Conservation (phyloP, 2,329 filamentous ascomycete species). For the Neonectria coccinea region DNA sequence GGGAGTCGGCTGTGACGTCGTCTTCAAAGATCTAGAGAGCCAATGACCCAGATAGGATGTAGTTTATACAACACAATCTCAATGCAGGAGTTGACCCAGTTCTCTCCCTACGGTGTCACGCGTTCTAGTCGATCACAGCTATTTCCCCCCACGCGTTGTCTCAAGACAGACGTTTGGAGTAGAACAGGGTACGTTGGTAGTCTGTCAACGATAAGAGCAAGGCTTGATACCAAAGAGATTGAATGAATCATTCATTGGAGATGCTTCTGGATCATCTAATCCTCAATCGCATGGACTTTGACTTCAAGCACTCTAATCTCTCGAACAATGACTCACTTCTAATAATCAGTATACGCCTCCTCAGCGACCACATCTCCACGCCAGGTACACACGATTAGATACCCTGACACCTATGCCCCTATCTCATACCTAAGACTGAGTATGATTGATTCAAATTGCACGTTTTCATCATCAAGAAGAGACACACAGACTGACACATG, state of each 20-base stretch:
- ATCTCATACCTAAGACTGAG: background rate
- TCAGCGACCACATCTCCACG: background rate
- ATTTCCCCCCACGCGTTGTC: too few relatives aligned
- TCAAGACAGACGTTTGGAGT: too few relatives aligned
- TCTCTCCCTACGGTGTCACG: too few relatives aligned
- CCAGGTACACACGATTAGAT: background rate
- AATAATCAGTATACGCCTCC: background rate
- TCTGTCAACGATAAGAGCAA: too few relatives aligned
- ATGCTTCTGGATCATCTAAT: background rate
- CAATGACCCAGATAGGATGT: background rate
- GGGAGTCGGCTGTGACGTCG: slow-evolving; percentile 51
- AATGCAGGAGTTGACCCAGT: background rate
- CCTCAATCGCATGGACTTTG: background rate
- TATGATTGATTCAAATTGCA: too few relatives aligned
- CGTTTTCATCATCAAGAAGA: background rate
- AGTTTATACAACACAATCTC: background rate
- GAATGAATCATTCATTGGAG: background rate
- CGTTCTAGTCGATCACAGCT: too few relatives aligned
- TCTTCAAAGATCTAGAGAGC: background rate
- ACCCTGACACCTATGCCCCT: background rate
- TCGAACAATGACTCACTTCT: background rate
- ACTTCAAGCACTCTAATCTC: background rate
- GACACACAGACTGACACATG: background rate
- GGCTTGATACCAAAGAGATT: background rate
- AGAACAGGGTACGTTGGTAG: too few relatives aligned